Evolutionary conservation across 495 filamentous ascomycete genomes (phyloP).

Genomic region (Entonaema liquescens): DNA sequence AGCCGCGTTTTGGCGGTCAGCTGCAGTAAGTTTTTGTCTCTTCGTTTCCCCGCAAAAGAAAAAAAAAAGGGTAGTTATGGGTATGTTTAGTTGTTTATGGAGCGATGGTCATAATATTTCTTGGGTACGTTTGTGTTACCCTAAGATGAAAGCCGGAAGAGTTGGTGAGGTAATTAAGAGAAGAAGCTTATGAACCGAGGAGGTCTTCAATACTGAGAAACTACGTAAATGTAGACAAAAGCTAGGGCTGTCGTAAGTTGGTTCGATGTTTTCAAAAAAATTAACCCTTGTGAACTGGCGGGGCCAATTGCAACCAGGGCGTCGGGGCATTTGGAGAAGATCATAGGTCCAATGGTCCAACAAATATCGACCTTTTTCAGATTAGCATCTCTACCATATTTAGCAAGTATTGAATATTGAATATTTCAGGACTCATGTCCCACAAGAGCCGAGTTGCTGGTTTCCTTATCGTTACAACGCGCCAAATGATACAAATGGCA

Average conservation of each 20-base stretch:
- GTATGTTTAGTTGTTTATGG: conserved; percentile 19
- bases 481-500: conserved; percentile 37
- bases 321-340: conserved; percentile 20
- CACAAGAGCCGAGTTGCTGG: conserved; percentile 35
- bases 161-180: conserved; percentile 29
- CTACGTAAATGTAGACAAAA: not conserved
- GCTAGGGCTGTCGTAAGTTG: not conserved
- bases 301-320: conserved; percentile 32
- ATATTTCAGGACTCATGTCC: conserved; percentile 28
- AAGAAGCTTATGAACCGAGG: conserved; percentile 13
- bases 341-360: conserved; percentile 16
- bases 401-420: not conserved
- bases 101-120: conserved; percentile 13
- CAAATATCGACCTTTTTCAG: conserved; percentile 29
- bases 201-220: not conserved
- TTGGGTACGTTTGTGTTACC: conserved; percentile 9
- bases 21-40: conserved; percentile 26
- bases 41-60: conserved; percentile 25
- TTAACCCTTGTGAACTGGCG: conserved; percentile 31
- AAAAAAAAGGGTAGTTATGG: not conserved
- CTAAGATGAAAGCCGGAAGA: conserved; percentile 7
- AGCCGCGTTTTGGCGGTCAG: conserved; percentile 27
- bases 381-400: conserved; percentile 25
- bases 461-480: conserved; percentile 37
- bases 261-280: not conserved